Conservation (phyloP, 345 rosid genomes). For the Pugionium cornutum region DNA sequence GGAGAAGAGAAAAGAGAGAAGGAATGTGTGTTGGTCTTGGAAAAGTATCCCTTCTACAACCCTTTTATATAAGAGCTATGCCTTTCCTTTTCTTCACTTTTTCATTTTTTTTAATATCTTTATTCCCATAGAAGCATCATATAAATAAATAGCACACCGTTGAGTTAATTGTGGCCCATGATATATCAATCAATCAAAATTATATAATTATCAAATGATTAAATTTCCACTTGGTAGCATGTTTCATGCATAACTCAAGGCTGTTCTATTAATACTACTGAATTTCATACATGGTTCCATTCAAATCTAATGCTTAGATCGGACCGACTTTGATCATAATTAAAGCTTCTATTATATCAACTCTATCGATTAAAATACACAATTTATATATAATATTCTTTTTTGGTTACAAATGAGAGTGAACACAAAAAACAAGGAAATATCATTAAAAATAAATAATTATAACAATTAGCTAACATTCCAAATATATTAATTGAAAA, state of each 20-base stretch:
- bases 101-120: slow-evolving; percentile 2
- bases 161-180: slow-evolving; percentile 39
- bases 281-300: slow-evolving; percentile 15
- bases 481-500: too few species aligned
- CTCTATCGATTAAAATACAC: neutral
- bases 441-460: neutral
- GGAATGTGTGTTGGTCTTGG: slow-evolving; percentile 40
- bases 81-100: slow-evolving; percentile 19
- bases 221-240: slow-evolving; percentile 35
- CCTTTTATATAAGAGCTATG: slow-evolving; percentile 33
- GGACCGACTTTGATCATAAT: slow-evolving; percentile 19
- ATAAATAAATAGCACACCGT: slow-evolving; percentile 16
- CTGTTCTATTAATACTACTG: slow-evolving; percentile 15
- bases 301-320: slow-evolving; percentile 14
- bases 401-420: slow-evolving; percentile 5
- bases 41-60: slow-evolving; percentile 27
- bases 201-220: slow-evolving; percentile 29
- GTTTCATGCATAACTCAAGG: slow-evolving; percentile 39
- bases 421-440: neutral
- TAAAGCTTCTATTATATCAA: neutral
- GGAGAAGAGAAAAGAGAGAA: slow-evolving; percentile 19
- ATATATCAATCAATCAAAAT: slow-evolving; percentile 35
- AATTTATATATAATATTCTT: neutral
- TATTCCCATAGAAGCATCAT: slow-evolving; percentile 20
- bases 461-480: neutral